Conservation (phyloP, 495 filamentous ascomycete species). For the Mycothermus thermophilus region DNA sequence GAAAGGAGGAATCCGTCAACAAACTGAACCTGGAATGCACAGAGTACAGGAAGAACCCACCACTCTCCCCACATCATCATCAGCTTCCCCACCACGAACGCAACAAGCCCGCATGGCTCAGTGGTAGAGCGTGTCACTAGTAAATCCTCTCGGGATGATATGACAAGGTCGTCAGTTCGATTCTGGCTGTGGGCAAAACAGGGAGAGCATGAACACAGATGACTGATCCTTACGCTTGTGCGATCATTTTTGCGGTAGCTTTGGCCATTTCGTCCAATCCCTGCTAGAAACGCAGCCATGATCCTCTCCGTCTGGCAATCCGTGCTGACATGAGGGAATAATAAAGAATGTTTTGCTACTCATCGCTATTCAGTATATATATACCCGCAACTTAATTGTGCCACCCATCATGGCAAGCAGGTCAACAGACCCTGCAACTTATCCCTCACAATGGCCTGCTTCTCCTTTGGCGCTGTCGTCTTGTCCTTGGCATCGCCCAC, state of each 20-base stretch:
- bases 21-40: no score
- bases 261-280: background rate
- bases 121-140: background rate
- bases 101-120: background rate
- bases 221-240: no score
- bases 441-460: constrained; percentile 41
- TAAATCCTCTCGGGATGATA: background rate
- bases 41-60: no score
- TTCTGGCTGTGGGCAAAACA: background rate
- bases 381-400: no score
- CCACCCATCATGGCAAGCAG: constrained; percentile 18
- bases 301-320: background rate
- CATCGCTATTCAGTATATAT: background rate
- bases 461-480: constrained; percentile 38
- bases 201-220: no score
- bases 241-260: background rate
- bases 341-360: background rate
- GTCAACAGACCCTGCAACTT: constrained; percentile 41
- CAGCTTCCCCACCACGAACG: background rate
- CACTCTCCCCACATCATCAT: no score
- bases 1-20: no score
- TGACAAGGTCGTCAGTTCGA: background rate
- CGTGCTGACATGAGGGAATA: background rate
- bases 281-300: background rate
- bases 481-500: constrained; percentile 45